phyloP scores from a whole-genome alignment of 495 filamentous ascomycete genomes.

The Hyaloscypha finlandica region DNA sequence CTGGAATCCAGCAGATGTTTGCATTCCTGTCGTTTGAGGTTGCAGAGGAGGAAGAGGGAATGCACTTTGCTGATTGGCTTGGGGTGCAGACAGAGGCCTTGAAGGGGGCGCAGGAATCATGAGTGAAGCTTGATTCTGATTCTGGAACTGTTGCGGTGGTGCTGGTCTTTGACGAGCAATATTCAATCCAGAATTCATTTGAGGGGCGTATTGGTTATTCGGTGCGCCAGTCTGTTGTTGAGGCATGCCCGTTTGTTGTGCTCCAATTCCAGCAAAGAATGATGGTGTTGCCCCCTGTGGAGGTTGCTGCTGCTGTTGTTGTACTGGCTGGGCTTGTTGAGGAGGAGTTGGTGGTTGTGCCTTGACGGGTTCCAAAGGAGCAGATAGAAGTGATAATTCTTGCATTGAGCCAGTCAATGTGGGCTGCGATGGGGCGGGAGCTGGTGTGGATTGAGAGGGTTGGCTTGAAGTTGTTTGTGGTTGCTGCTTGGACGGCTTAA shows the following conservation, averaged over 20 bases:
- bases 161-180: constrained; percentile 71
- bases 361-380: constrained; percentile 74
- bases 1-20: constrained; percentile 37
- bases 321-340: constrained; percentile 40
- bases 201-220: constrained; percentile 24
- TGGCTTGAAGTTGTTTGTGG: constrained; percentile 38
- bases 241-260: constrained; percentile 39
- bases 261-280: constrained; percentile 44
- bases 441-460: constrained; percentile 37
- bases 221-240: constrained; percentile 37
- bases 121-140: constrained; percentile 59
- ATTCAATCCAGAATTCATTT: constrained; percentile 29
- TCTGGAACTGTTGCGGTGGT: constrained; percentile 60
- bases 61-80: constrained; percentile 72
- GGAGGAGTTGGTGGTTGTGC: constrained; percentile 52
- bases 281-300: constrained; percentile 44
- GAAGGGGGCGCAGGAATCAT: constrained; percentile 76
- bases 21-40: constrained; percentile 80
- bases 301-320: constrained; percentile 51
- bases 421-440: constrained; percentile 40
- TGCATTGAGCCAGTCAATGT: constrained; percentile 71
- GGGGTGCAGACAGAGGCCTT: constrained; percentile 85
- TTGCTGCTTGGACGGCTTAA: constrained; percentile 80
- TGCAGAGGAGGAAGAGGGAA: constrained; percentile 75
- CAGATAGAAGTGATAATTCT: constrained; percentile 74